Evolutionary conservation across 257 asterid species (phyloP), one percentile per base, ranked within the genome.

Genomic region (Henckelia pumila): DNA sequence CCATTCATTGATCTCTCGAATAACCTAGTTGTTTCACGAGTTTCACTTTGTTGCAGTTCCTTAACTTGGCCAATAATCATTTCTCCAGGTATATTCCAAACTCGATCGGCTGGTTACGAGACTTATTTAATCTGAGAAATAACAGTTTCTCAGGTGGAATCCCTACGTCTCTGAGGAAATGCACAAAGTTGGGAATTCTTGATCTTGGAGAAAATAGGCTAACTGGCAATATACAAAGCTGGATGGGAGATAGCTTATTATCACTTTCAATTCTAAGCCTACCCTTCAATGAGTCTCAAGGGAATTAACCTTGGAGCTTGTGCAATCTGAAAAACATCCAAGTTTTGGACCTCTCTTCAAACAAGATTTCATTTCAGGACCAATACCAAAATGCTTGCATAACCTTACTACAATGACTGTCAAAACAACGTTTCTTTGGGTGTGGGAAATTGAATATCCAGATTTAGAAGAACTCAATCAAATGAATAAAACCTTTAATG

Each of bases 351-450:
- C n/a, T n/a, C n/a, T n/a, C n/a, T n/a, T n/a, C n/a, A n/a, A n/a
- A n/a, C n/a, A n/a, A n/a, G n/a, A n/a, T n/a, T n/a, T n/a, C n/a
- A 23, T 70, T 16, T 61, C 62, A 2, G 71, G 67, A 16, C 5
- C n/a, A 6, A 56, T 63, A 68, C 78, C 75, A n/a, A 9, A 8
- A 1, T 74, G 78, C 68, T 4, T 74, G 1, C 8, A 32, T 23
- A 56, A 74, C 21, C 56, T 56, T 61, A 21, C 16, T 56, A 61
- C 66, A 28, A 53, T 74, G 71, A 61, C 14, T n/a, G n/a, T n/a
- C n/a, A n/a, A n/a, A n/a, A n/a, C n/a, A n/a, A n/a, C n/a, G n/a
- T n/a, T n/a, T n/a, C n/a, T n/a, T n/a, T n/a, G n/a, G n/a, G n/a
- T n/a, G n/a, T n/a, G n/a, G n/a, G n/a, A n/a, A n/a, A n/a, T n/a